A percentile compares a stretch with the other conserved stretches of the same genome.
Conservation (phyloP, 2,329 filamentous ascomycete genomes). For the Dothistroma septosporum region DNA sequence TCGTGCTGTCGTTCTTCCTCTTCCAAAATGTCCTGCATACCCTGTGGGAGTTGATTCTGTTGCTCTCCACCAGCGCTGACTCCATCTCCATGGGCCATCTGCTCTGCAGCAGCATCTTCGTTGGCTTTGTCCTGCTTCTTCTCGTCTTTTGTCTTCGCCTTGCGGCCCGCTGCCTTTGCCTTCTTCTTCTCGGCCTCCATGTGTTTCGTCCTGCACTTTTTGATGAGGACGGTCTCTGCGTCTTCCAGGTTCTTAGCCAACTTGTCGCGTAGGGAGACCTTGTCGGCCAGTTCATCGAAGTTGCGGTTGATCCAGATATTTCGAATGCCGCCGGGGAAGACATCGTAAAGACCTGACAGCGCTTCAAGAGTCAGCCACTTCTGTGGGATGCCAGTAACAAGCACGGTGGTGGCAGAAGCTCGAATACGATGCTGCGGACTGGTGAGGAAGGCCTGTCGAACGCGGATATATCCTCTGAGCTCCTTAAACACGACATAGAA, state of each 20-base stretch:
- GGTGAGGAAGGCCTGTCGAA: constrained; percentile 90
- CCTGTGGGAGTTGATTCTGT: constrained; percentile 28
- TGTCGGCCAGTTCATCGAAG: constrained; percentile 75
- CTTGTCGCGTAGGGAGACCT: constrained; percentile 69
- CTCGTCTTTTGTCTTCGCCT: constrained; percentile 57
- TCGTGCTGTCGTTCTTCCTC: constrained; percentile 24
- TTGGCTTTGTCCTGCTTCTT: constrained; percentile 28
- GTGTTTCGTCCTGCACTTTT: constrained; percentile 71
- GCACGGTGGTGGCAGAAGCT: constrained; percentile 90
- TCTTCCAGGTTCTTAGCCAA: constrained; percentile 69
- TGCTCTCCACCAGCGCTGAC: constrained; percentile 29
- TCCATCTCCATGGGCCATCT: constrained; percentile 30
- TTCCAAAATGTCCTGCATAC: constrained; percentile 30
- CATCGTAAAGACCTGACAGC: constrained; percentile 80
- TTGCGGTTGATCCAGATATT: constrained; percentile 98
- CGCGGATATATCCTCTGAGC: constrained; percentile 69
- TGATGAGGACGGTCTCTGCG: constrained; percentile 82
- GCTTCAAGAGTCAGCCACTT: constrained; percentile 88
- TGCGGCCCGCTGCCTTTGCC: constrained; percentile 42
- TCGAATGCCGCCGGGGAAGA: constrained; percentile 89
- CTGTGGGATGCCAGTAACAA: constrained; percentile 82
- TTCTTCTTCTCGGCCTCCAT: constrained; percentile 55
- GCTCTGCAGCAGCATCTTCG: constrained; percentile 31
- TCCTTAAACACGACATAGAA: constrained; percentile 85
- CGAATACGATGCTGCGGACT: constrained; percentile 89